Evolutionary conservation across 805 yeast genomes (phyloP), one percentile per base, ranked within the genome.

Genomic region (Yarrowia hollandica): DNA sequence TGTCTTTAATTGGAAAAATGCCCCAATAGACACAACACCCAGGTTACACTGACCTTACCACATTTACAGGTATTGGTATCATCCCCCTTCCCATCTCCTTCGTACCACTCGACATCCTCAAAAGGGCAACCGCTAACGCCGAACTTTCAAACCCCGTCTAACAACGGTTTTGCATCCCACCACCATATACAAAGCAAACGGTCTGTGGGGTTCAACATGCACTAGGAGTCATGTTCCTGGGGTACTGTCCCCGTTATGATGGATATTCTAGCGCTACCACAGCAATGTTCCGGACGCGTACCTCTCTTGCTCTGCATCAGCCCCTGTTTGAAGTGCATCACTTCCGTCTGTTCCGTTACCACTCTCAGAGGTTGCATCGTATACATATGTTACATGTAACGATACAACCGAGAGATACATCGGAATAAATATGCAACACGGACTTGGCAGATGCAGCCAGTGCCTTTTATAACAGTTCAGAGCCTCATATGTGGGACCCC

Each of bases 351-450:
- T 22, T 38, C 42, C 42, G 42, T 38, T 38, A 35, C 22, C 19
- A 4, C 44, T 39, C 31, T 25, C 15, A 6, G 15, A 25, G 31
- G 31, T 39, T 30, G 30, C 30, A 23, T 38, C 46, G 31, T 23
- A 25, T 23, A 41, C 46, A 41, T 41, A 41, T 41, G 46, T 41
- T 41, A 41, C 46, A 41, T 41, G 30, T 25, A 41, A 41, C 48
- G 16, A 12, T 18, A 26, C 48, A 41, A 18, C 22, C 48, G 48
- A 41, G 33, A 26, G 33, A 26, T 22, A 25, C 11, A 16, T 14
- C 16, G 30, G 21, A 25, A 41, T 18, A 41, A 41, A 41, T 6
- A 16, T 26, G 33, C 48, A 41, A 26, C 22, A 18, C 15, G n/a
- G 22, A n/a, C 33, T 41, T 41, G 33, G 31, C 33, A n/a, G n/a